Evolutionary conservation across 352 stramenopile species (phyloP), one percentile per base, ranked within the genome.

Genomic region (Pythium utonaiense): DNA sequence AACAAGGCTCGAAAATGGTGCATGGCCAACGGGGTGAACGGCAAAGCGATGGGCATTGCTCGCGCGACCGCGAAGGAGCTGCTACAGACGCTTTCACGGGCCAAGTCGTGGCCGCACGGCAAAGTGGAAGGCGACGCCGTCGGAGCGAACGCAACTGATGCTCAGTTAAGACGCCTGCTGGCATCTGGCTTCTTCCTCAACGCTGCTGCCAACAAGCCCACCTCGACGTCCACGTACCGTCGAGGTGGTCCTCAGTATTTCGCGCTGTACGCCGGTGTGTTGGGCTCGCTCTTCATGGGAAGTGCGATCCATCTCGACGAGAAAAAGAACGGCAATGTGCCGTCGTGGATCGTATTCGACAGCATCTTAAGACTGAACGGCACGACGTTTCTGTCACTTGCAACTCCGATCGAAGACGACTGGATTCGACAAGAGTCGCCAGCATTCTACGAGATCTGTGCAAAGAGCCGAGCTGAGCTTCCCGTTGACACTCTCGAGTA

Each of bases 151-250:
- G 14, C 21, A 30, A 62, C 3, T 14, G 24, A 60, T 28, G 55
- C 60, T 19, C 27, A 60, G 27, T n/a, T 69, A 16, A 54, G 60
- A 0, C 60, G 60, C 1, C 13, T 69, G 1, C 14, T 69, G 7
- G 50, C 60, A 12, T 28, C 49, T 3, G 66, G 66, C 3, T 73
- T 62, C 24, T 73, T 73, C 53, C 38, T 73, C 16, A 69, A 73
- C 25, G 57, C 57, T 22, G 60, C 66, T 14, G 52, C 52, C 7
- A 31, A 44, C 45, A 73, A 73, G 34, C 66, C 60, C 9, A 56
- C 34, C 3, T 10, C 41, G 19, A 2, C 14, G 17, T 41, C 16
- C 16, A 21, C n/a, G 1, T 10, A 12, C 4, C 24, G 58, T n/a
- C 52, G 57, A 16, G 19, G 41, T 8, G 45, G 54, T 9, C 57